These are phyloP conservation scores for Solanum hybrid DNA, from an alignment of 305 asterid genomes.

Conservation along the genomic window DNA sequence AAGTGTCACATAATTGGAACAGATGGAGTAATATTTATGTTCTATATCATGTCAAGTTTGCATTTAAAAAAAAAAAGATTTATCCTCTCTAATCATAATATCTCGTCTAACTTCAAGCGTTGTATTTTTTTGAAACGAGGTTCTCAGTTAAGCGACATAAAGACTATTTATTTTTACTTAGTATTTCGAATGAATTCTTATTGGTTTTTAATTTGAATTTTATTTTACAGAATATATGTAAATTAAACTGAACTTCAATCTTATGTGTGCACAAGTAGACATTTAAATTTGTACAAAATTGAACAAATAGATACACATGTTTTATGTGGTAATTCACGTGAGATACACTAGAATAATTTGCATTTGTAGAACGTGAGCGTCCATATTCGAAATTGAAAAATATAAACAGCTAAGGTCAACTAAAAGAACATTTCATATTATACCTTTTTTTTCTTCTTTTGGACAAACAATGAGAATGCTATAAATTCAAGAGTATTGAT, in stretches of 20 bases:
- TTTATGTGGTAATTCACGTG: background rate
- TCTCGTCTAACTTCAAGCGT: background rate
- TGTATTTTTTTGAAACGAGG: background rate
- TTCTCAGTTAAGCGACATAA: background rate
- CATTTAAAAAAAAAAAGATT: no score
- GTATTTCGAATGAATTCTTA: no score
- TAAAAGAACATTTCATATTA: background rate
- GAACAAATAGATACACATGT: background rate
- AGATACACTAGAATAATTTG: background rate
- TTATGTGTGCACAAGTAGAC: background rate
- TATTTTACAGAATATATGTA: background rate
- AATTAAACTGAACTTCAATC: background rate
- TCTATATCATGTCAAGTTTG: background rate
- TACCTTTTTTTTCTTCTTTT: background rate
- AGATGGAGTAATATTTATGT: no score
- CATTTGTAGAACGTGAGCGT: background rate
- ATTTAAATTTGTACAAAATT: background rate
- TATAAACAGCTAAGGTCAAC: background rate
- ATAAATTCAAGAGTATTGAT: background rate
- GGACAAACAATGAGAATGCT: background rate
- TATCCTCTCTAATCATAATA: background rate
- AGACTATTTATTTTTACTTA: background rate
- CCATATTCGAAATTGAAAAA: background rate
- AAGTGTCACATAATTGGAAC: no score
- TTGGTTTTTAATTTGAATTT: background rate